Evolutionary conservation across 2,329 filamentous ascomycete species (phyloP), one percentile per base, ranked within the genome.

Genomic region (Zymoseptoria passerinii): DNA sequence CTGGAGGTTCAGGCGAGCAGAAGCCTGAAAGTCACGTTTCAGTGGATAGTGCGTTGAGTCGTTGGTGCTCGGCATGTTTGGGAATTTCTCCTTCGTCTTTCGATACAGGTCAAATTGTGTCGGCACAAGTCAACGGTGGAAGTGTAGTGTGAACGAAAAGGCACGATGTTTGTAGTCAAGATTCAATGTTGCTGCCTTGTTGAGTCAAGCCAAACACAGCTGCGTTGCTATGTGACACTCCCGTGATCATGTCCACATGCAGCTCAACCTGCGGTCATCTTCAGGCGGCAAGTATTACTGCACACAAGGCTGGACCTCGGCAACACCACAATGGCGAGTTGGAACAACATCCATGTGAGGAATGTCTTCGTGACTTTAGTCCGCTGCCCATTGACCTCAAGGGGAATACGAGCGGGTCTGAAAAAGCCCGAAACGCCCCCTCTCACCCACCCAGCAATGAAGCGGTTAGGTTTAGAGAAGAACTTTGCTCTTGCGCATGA

Each of bases 281-380:
- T 44, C 35, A 44, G 35, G 35, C 35, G 16, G 16, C 35, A 44
- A 44, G 13, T 44, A 44, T 44, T 16, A n/a, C 35, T 6, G 35
- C 13, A 44, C 13, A 44, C 35, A 16, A 44, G 35, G 35, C 35
- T 44, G 35, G 16, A 16, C n/a, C 13, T 44, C 35, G 35, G 35
- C 35, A 44, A 44, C 35, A 44, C 13, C 35, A 44, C 16, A 40
- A 40, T 8, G 9, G 16, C 35, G 10, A 40, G 35, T 16, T 16
- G 16, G 35, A 3, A 16, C 35, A 44, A n/a, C 35, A 44, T n/a
- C 35, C n/a, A 23, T 2, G 23, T 4, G 2, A 23, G 35, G 4
- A 44, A 63, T 71, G 68, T 71, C 64, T 65, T 63, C 68, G 61
- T 54, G 56, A 63, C 64, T 66, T 65, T 71, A 71, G 69, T 70